Percentiles rank a stretch among this genome's conserved stretches.
Evolutionary conservation across 768 basidiomycete species (phyloP).

Genomic region (Boletellus emodensis): DNA sequence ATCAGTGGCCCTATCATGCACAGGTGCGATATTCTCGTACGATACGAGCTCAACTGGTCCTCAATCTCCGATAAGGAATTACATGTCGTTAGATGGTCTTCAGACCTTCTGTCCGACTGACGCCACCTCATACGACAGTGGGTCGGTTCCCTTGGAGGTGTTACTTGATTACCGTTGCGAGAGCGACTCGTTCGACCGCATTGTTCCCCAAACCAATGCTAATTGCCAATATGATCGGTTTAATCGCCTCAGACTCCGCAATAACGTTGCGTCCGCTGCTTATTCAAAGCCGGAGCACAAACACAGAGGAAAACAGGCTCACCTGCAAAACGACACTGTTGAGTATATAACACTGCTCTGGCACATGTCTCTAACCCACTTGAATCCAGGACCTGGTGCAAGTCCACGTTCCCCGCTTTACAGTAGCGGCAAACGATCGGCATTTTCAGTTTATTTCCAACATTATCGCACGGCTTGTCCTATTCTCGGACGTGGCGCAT

Average conservation of each 20-base stretch:
- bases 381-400: slow-evolving; percentile 68
- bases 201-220: slow-evolving; percentile 86
- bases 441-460: slow-evolving; percentile 85
- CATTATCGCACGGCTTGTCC: slow-evolving; percentile 78
- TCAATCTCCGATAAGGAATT: slow-evolving; percentile 50
- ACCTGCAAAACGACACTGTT: slow-evolving; percentile 65
- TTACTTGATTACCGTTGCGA: slow-evolving; percentile 82
- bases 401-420: slow-evolving; percentile 80
- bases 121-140: slow-evolving; percentile 39
- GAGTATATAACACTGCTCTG: slow-evolving; percentile 17
- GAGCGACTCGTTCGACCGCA: slow-evolving; percentile 77
- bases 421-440: slow-evolving; percentile 76
- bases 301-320: slow-evolving; percentile 31
- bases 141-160: slow-evolving; percentile 83
- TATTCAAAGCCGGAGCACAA: slow-evolving; percentile 36
- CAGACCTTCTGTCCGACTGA: slow-evolving; percentile 81
- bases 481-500: slow-evolving; percentile 87
- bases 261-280: slow-evolving; percentile 56
- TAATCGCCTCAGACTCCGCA: slow-evolving; percentile 83
- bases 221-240: slow-evolving; percentile 90
- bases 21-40: slow-evolving; percentile 43
- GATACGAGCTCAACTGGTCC: background rate
- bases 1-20: slow-evolving; percentile 84
- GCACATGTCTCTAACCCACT: slow-evolving; percentile 9
- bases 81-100: slow-evolving; percentile 71